Percentiles rank a stretch among this genome's conserved stretches.
Conservation (phyloP, 2,329 filamentous ascomycete genomes). For the Clonostachys rosea region DNA sequence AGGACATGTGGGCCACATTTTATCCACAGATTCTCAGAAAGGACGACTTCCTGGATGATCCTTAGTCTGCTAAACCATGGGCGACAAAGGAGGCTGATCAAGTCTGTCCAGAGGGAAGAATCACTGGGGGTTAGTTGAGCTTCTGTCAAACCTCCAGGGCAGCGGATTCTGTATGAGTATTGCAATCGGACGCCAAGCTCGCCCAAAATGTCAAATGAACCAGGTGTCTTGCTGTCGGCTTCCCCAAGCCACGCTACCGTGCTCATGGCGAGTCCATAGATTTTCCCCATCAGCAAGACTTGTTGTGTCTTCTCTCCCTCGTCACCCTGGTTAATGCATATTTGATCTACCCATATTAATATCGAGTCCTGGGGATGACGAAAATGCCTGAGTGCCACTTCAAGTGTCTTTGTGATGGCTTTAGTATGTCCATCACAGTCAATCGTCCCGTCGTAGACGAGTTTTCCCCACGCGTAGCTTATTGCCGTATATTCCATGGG, state of each 20-base stretch:
- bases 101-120: not conserved
- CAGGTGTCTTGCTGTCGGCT: not conserved
- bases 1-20: not conserved
- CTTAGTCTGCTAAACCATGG: conserved; percentile 4
- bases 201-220: not conserved
- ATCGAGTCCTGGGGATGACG: not conserved
- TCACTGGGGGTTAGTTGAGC: not conserved
- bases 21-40: not conserved
- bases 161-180: not conserved
- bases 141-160: not conserved
- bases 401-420: not conserved
- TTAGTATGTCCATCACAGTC: not conserved
- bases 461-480: not conserved
- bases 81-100: not conserved
- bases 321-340: conserved; percentile 4
- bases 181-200: not conserved
- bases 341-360: conserved; percentile 1
- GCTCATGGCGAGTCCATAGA: not conserved
- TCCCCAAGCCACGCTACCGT: not conserved
- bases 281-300: not conserved
- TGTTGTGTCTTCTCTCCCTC: conserved; percentile 1
- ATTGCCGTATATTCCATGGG: not conserved
- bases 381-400: not conserved
- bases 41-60: conserved; percentile 4
- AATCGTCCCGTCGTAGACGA: not conserved